Base-by-base conservation (phyloP, 2,329 filamentous ascomycete genomes). In the Neofusicoccum ribis region DNA sequence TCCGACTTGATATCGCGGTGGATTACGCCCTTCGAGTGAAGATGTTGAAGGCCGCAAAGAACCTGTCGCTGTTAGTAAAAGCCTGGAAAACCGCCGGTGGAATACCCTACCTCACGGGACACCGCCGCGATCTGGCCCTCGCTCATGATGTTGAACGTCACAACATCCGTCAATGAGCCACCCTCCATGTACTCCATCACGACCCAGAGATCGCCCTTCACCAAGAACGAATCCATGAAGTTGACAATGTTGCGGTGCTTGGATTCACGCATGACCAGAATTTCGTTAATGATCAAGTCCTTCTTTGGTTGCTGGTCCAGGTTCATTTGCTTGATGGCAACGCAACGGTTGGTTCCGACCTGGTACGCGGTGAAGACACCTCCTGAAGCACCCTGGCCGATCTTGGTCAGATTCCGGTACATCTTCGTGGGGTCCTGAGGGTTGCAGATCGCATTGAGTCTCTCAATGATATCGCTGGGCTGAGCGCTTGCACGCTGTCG, bases 181-280 rank as follows among this genome's bases (percentile, higher is more conserved):
- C 95, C 95, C 78, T 99, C 94, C 95, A 99, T 99, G 74, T 94
- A 99, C 80, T 99, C 95, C 95, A 99, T 99, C 39, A 98, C 92
- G 1, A 99, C 95, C 95, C 95, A 99, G 36, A 99, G 82, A 77
- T 98, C 95, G 49, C 94, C 91, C 12, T 88, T 86, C 65, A 93
- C 90, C 11, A 99, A 84, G 77, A 93, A 98, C 77, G 93, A 97
- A 82, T 98, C 95, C 81, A 98, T 94, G 79, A 98, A 99, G 79
- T 99, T 99, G 80, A 99, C 95, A 79, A 99, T 96, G 76, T 98
- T 98, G 73, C 93, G 94, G 76, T 99, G 95, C 66, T 92, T 95
- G 83, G 93, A 97, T 73, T 98, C 95, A 81, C 96, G 97, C 95
- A 99, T 99, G 66, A 99, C 95, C 66, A 99, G 81, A 70, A 99